Percentiles rank a stretch among this genome's conserved stretches.
Evolutionary conservation across 2,329 filamentous ascomycete genomes (phyloP).

Genomic region (Geosmithia morbida): DNA sequence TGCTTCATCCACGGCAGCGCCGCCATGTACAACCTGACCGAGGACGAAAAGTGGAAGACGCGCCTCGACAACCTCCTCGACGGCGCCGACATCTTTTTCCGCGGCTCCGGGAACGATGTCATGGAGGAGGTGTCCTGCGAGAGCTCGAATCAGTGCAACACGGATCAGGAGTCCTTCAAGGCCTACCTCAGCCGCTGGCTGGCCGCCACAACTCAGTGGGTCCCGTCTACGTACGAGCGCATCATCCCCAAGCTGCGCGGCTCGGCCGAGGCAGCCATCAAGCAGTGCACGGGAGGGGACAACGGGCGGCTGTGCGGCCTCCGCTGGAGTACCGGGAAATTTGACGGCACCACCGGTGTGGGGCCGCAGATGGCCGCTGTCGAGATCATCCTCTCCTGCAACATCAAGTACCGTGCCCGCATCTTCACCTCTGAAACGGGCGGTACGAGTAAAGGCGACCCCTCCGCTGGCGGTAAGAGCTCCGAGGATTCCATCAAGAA

Average conservation of each 20-base stretch:
- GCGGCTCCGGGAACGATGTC: slow-evolving; percentile 31
- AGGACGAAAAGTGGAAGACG: slow-evolving; percentile 37
- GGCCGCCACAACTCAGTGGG: slow-evolving; percentile 47
- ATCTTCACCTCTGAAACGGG: slow-evolving; percentile 37
- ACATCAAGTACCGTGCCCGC: slow-evolving; percentile 28
- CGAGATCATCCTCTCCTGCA: slow-evolving; percentile 47
- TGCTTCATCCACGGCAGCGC: slow-evolving; percentile 51
- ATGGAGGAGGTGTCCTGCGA: slow-evolving; percentile 57
- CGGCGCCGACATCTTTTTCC: slow-evolving; percentile 40
- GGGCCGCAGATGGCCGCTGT: slow-evolving; percentile 60
- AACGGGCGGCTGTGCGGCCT: slow-evolving; percentile 45
- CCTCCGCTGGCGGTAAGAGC: slow-evolving; percentile 30
- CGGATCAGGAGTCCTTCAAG: slow-evolving; percentile 50
- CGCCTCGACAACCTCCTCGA: slow-evolving; percentile 42
- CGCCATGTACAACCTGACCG: slow-evolving; percentile 52
- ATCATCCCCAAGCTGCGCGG: slow-evolving; percentile 38
- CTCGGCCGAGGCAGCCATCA: slow-evolving; percentile 41
- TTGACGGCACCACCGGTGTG: slow-evolving; percentile 46
- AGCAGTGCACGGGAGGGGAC: slow-evolving; percentile 40
- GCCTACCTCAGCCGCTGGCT: slow-evolving; percentile 48
- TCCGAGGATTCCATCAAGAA: slow-evolving; percentile 16
- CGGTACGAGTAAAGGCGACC: slow-evolving; percentile 38
- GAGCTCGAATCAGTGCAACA: slow-evolving; percentile 41
- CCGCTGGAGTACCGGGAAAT: slow-evolving; percentile 40
- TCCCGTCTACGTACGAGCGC: slow-evolving; percentile 37